phyloP scores from a whole-genome alignment of 495 filamentous ascomycete genomes.

The Schizothecium vesticola region DNA sequence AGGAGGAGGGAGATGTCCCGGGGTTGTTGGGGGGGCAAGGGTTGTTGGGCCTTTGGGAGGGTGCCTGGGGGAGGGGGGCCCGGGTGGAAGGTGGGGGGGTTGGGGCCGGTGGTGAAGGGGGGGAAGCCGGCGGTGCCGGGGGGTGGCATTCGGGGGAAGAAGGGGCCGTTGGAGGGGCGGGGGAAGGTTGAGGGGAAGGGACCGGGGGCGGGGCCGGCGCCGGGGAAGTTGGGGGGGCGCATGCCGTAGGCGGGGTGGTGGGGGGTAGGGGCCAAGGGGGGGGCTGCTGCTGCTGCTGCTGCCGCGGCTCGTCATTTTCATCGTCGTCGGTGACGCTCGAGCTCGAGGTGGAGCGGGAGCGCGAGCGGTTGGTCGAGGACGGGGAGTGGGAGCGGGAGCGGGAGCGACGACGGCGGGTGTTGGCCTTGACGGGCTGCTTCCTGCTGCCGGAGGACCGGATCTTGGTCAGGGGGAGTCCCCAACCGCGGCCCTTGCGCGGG shows the following conservation, averaged over 20 bases:
- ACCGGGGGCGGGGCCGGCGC: neutral
- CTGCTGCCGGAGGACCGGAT: slow-evolving; percentile 7
- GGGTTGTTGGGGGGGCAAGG: neutral
- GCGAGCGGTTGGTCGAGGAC: slow-evolving; percentile 9
- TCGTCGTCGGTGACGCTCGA: slow-evolving; percentile 8
- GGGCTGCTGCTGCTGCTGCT: neutral
- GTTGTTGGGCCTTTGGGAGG: neutral
- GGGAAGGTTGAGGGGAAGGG: neutral
- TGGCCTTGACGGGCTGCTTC: neutral
- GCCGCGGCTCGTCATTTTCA: neutral
- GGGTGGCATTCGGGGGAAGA: neutral
- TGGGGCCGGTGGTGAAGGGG: neutral
- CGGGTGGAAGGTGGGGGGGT: neutral
- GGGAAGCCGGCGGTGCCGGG: neutral
- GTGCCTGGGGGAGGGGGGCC: neutral
- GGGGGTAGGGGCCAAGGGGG: neutral
- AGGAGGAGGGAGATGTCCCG: slow-evolving; percentile 27
- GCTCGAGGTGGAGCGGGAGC: slow-evolving; percentile 24
- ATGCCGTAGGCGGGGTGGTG: neutral
- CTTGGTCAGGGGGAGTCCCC: neutral
- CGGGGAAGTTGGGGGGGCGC: neutral
- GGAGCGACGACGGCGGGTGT: slow-evolving; percentile 3
- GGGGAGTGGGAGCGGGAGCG: slow-evolving; percentile 20
- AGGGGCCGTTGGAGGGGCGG: neutral
- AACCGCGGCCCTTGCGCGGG: neutral